Conservation (phyloP, 108 stramenopile genomes). For the Cyclotella cryptica region DNA sequence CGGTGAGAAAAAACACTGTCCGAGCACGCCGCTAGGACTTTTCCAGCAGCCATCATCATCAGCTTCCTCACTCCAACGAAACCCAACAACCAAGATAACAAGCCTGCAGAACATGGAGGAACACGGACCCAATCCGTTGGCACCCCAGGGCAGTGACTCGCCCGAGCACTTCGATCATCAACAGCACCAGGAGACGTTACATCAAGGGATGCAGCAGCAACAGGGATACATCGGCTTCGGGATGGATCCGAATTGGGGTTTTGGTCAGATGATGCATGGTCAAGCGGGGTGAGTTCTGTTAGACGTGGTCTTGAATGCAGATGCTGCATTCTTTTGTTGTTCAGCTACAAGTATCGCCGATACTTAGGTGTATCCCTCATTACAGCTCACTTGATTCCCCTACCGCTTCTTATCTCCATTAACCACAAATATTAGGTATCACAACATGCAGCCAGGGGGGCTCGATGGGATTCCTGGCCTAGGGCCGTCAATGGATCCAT, state of each 20-base stretch:
- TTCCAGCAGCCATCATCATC: no score
- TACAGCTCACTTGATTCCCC: no score
- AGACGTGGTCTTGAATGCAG: background rate
- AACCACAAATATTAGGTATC: conserved; percentile 10
- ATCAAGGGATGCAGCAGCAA: conserved; percentile 34
- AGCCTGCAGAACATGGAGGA: conserved; percentile 27
- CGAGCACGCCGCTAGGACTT: no score
- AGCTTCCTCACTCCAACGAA: no score
- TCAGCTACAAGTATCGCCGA: no score
- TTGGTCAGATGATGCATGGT: conserved; percentile 46
- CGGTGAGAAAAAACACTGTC: no score
- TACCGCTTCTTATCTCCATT: no score
- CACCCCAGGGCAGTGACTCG: conserved; percentile 20
- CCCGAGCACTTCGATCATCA: conserved; percentile 32
- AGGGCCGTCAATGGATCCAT: conserved; percentile 79
- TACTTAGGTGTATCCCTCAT: no score
- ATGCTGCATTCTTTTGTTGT: background rate
- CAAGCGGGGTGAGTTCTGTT: conserved; percentile 34
- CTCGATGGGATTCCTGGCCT: conserved; percentile 66
- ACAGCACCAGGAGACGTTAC: conserved; percentile 27
- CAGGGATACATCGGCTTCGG: conserved; percentile 48
- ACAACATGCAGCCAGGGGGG: conserved; percentile 30
- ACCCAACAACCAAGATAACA: background rate
- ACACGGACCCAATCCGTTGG: conserved; percentile 9
- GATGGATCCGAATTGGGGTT: conserved; percentile 58